A percentile compares a stretch with the other conserved stretches of the same genome.
phyloP scores from a whole-genome alignment of 768 basidiomycete genomes.

The Trametes gibbosa region DNA sequence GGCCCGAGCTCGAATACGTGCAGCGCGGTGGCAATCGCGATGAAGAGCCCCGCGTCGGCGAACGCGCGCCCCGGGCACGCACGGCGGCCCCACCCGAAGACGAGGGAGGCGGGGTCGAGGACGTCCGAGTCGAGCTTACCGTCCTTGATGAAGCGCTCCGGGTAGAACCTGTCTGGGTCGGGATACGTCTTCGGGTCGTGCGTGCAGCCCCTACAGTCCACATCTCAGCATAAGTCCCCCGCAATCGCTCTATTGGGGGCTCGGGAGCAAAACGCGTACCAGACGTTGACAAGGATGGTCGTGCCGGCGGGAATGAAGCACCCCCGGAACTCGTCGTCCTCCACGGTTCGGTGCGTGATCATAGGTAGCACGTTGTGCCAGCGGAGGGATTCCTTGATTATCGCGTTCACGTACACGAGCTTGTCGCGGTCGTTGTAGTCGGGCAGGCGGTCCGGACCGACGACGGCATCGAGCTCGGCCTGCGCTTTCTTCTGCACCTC shows the following conservation, averaged over 20 bases:
- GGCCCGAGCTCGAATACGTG: slow-evolving; percentile 19
- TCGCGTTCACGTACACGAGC: slow-evolving; percentile 10
- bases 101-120: slow-evolving; percentile 10
- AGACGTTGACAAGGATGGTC: slow-evolving; percentile 23
- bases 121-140: slow-evolving; percentile 65
- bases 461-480: slow-evolving; percentile 7
- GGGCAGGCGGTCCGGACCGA: slow-evolving; percentile 10
- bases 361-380: slow-evolving; percentile 13
- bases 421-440: slow-evolving; percentile 1
- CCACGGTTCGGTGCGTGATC: slow-evolving; percentile 27
- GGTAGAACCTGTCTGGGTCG: slow-evolving; percentile 76
- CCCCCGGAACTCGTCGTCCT: slow-evolving; percentile 24
- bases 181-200: slow-evolving; percentile 88
- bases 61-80: slow-evolving; percentile 19
- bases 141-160: slow-evolving; percentile 62
- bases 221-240: not conserved
- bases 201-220: slow-evolving; percentile 44
- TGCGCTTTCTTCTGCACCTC: slow-evolving; percentile 7
- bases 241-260: not conserved
- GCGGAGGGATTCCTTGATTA: slow-evolving; percentile 10
- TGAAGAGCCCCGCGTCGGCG: slow-evolving; percentile 15
- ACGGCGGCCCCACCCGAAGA: slow-evolving; percentile 28
- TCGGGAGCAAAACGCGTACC: slow-evolving; percentile 12
- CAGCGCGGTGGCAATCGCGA: slow-evolving; percentile 13
- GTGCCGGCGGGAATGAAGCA: slow-evolving; percentile 24